Base-by-base conservation (phyloP, 2,329 filamentous ascomycete species). In the Daldinia sp. region DNA sequence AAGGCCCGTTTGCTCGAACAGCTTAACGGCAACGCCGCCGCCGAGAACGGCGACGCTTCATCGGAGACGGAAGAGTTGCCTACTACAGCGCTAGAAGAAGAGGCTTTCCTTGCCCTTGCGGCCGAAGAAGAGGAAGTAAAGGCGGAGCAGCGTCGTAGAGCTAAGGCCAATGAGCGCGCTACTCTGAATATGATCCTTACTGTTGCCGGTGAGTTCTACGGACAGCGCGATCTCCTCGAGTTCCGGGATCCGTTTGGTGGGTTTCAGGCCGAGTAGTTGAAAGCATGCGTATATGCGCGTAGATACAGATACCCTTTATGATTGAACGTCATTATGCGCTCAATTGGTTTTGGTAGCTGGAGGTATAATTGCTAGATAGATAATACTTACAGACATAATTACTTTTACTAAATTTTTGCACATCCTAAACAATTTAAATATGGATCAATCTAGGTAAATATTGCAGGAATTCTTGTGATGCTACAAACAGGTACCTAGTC, bases 151-250 rank as follows among this genome's bases (percentile, higher is more conserved):
- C 32, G 15, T 63, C 71, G 29, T 56, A 75, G 80, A n/a, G 74
- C 75, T 35, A 78, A 77, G 35, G 77, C 80, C 71, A 86, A 84
- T 74, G 82, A 82, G 80, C 82, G 85, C 25, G 90, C 88, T n/a
- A 93, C 93, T 37, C 82, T 97, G 30, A 94, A 96, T 77, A 96
- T 96, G 92, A 92, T 97, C 54, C 81, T 97, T 69, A 95, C 92
- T 0, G 84, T 97, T 32, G 89, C 91, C 48, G 94, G 93, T 70
- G 93, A 97, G 77, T 87, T 91, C 68, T 98, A 94, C 77, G 93
- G 94, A 1, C 94, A 98, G 78, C 84, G 90, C 67, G 94, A 98
- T 76, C 78, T 97, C 65, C 83, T 97, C 49, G 87, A 91, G 71
- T 91, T 89, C 64, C 85, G 93, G 60, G 85, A 90, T 64, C 85